phyloP scores from a whole-genome alignment of 805 yeast genomes.

The Blastobotrys americana region DNA sequence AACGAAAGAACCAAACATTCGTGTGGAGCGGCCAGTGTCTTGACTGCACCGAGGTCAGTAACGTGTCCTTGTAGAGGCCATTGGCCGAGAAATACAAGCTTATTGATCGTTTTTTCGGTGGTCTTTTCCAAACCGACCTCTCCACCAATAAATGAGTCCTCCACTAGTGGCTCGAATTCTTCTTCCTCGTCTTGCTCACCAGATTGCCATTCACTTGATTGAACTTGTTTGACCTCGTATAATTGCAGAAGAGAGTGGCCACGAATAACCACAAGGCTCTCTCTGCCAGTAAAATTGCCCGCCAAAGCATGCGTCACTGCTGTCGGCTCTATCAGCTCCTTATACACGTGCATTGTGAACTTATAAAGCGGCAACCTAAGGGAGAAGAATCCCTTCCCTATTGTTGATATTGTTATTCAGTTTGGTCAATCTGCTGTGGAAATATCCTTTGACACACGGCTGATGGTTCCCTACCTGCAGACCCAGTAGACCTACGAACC shows the following conservation, averaged over 20 bases:
- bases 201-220: constrained; percentile 10
- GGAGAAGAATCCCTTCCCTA: no score
- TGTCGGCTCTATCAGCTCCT: constrained; percentile 70
- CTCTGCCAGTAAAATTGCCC: constrained; percentile 31
- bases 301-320: constrained; percentile 56
- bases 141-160: constrained; percentile 18
- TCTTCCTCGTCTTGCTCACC: constrained; percentile 15
- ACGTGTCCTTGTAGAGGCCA: constrained; percentile 65
- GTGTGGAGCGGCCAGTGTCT: constrained; percentile 39
- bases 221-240: constrained; percentile 38
- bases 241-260: constrained; percentile 59
- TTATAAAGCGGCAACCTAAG: no score
- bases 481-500: no score
- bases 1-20: constrained; percentile 65
- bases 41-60: constrained; percentile 46
- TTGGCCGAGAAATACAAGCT: constrained; percentile 48
- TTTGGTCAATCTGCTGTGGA: no score
- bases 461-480: no score
- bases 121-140: constrained; percentile 24
- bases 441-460: no score
- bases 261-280: constrained; percentile 53
- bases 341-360: constrained; percentile 68
- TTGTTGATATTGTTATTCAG: no score
- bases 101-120: constrained; percentile 19
- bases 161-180: constrained; percentile 22